phyloP scores from a whole-genome alignment of 2,329 filamentous ascomycete species.

The Paracoccidioides lutzii region DNA sequence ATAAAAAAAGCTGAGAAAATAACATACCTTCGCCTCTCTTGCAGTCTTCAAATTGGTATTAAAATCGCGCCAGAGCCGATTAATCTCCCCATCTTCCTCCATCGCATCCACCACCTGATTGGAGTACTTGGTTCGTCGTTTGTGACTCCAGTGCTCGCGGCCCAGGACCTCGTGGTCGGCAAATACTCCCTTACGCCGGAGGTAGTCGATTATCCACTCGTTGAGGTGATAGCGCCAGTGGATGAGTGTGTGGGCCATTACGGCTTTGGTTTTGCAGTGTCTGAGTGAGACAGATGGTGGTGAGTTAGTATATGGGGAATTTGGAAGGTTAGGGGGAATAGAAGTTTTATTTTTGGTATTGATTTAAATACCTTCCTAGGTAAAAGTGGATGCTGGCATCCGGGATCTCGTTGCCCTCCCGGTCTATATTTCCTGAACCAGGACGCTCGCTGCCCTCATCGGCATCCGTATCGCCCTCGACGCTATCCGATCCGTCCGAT shows the following conservation, averaged over 20 bases:
- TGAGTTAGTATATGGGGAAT: neutral
- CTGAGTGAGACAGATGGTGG: conserved; percentile 12
- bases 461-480: conserved; percentile 27
- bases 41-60: conserved; percentile 49
- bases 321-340: neutral
- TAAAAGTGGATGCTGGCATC: conserved; percentile 37
- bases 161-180: conserved; percentile 45
- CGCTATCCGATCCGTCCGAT: conserved; percentile 15
- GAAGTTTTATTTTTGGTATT: neutral
- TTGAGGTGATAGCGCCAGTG: conserved; percentile 70
- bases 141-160: conserved; percentile 48
- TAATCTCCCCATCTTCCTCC: conserved; percentile 46
- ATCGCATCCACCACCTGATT: conserved; percentile 53
- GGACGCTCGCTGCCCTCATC: conserved; percentile 19
- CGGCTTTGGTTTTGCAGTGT: conserved; percentile 51
- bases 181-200: conserved; percentile 47
- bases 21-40: conserved; percentile 35
- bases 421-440: conserved; percentile 28
- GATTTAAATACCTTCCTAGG: conserved; percentile 36
- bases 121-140: conserved; percentile 47
- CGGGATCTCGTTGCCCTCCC: conserved; percentile 36
- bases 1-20: neutral
- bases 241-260: conserved; percentile 56
- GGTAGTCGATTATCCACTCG: conserved; percentile 53
- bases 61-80: conserved; percentile 52